Percentiles rank a stretch among this genome's conserved stretches.
phyloP scores from a whole-genome alignment of 345 rosid genomes.

The Citrus maxima region DNA sequence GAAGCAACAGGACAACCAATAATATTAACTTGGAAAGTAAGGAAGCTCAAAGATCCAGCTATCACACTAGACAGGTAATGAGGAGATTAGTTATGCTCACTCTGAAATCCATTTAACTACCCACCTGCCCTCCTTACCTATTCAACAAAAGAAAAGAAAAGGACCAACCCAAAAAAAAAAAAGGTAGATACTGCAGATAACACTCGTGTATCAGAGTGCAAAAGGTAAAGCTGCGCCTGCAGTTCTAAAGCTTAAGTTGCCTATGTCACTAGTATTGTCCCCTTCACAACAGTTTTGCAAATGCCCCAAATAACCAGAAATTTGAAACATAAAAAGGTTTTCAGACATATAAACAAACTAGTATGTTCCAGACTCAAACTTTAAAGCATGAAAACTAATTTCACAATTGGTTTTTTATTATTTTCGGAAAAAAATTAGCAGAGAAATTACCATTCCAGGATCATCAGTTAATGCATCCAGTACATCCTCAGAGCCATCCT shows the following conservation, averaged over 20 bases:
- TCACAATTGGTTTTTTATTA: background rate
- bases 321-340: background rate
- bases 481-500: slow-evolving; percentile 91
- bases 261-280: background rate
- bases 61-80: background rate
- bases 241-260: background rate
- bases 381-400: background rate
- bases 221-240: background rate
- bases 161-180: too few species aligned
- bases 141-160: background rate
- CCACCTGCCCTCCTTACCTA: background rate
- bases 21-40: background rate
- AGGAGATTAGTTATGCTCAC: background rate
- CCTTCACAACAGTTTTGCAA: background rate
- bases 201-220: background rate
- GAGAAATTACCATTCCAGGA: slow-evolving; percentile 70
- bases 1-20: background rate
- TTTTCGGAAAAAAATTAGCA: slow-evolving; percentile 2
- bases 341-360: background rate
- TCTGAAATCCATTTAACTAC: background rate
- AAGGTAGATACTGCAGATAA: background rate
- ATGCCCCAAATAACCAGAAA: background rate
- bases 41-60: background rate
- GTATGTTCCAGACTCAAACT: slow-evolving; percentile 5
- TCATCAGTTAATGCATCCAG: slow-evolving; percentile 83